Evolutionary conservation across 495 filamentous ascomycete species (phyloP).

Genomic region (Talaromyces nanjingensis): DNA sequence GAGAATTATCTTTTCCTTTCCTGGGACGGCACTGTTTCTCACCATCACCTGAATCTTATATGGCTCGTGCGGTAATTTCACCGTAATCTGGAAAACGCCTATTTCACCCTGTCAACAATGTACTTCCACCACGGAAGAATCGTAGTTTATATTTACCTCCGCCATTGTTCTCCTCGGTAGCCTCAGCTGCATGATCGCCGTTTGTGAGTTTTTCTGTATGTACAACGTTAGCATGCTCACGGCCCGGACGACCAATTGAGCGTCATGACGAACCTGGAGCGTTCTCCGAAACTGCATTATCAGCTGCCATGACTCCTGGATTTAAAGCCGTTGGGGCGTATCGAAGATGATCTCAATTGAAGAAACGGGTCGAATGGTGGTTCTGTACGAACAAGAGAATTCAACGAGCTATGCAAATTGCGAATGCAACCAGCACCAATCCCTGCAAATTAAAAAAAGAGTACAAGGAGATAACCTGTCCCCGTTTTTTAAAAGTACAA

Average conservation of each 20-base stretch:
- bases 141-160: slow-evolving; percentile 25
- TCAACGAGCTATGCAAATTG: slow-evolving; percentile 27
- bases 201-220: slow-evolving; percentile 29
- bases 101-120: not conserved
- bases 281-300: slow-evolving; percentile 2
- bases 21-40: slow-evolving; percentile 14
- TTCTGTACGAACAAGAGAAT: not conserved
- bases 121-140: slow-evolving; percentile 9
- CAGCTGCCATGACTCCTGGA: not conserved
- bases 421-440: not conserved
- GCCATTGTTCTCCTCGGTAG: slow-evolving; percentile 34
- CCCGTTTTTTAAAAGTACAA: slow-evolving; percentile 22
- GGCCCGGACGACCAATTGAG: not conserved
- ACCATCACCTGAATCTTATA: slow-evolving; percentile 81
- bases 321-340: not conserved
- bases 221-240: slow-evolving; percentile 2
- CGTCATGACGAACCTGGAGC: not conserved
- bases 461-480: slow-evolving; percentile 31
- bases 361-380: not conserved
- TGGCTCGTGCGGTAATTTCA: slow-evolving; percentile 76
- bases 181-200: slow-evolving; percentile 26
- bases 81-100: slow-evolving; percentile 72
- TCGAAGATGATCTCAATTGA: not conserved
- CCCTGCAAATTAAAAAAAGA: slow-evolving; percentile 16
- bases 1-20: not conserved